Conservation (phyloP, 2,329 filamentous ascomycete species). For the Penicillium decumbens region DNA sequence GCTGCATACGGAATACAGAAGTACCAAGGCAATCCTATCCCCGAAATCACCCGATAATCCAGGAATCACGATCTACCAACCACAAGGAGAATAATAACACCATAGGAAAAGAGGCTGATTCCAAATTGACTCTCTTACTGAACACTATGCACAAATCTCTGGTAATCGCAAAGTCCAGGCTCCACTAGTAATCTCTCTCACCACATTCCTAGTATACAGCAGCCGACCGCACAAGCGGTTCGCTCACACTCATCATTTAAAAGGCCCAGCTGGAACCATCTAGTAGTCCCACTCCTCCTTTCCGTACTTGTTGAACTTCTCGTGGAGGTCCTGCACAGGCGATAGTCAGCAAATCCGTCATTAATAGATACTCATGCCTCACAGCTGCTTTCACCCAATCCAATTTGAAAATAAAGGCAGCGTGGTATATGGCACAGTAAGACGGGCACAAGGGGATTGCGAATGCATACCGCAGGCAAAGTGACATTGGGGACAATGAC, state of each 20-base stretch:
- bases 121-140: conserved; percentile 29
- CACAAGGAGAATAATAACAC: neutral
- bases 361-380: neutral
- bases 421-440: neutral
- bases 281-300: conserved; percentile 72
- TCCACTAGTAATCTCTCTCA: conserved; percentile 23
- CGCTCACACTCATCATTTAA: conserved; percentile 14
- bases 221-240: conserved; percentile 17
- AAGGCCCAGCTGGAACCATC: conserved; percentile 14
- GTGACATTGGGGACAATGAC: conserved; percentile 92
- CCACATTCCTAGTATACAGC: conserved; percentile 34
- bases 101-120: conserved; percentile 26
- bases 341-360: neutral
- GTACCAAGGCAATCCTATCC: neutral
- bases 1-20: neutral
- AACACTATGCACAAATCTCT: conserved; percentile 35
- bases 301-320: conserved; percentile 99
- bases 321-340: conserved; percentile 69
- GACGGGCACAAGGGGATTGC: neutral
- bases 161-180: conserved; percentile 22
- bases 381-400: neutral
- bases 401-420: neutral
- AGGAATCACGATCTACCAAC: neutral
- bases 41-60: neutral
- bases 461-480: conserved; percentile 68